Conservation (phyloP, 1,139 yeast species). For the Pichia sp. region DNA sequence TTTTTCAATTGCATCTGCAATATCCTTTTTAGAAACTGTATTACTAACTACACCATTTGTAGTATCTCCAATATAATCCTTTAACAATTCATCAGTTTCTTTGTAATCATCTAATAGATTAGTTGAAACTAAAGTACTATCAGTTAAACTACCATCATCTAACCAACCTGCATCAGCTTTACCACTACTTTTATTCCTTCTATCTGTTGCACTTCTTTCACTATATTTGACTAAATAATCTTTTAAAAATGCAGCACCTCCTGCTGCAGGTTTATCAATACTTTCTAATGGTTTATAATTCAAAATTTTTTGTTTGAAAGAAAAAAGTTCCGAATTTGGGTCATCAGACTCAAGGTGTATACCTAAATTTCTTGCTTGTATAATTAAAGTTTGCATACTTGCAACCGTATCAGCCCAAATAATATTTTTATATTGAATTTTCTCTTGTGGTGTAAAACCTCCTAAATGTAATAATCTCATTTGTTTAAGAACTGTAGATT, state of each 20-base stretch:
- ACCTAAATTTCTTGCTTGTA: constrained; percentile 60
- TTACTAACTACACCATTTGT: background rate
- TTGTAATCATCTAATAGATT: constrained; percentile 12
- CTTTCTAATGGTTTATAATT: constrained; percentile 54
- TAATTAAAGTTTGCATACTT: constrained; percentile 74
- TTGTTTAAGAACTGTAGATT: constrained; percentile 92
- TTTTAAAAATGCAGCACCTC: constrained; percentile 56
- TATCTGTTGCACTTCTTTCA: constrained; percentile 44
- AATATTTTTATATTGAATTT: constrained; percentile 77
- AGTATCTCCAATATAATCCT: constrained; percentile 15
- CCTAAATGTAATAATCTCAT: constrained; percentile 79
- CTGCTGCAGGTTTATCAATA: constrained; percentile 63
- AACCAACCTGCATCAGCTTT: constrained; percentile 43
- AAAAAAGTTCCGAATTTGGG: constrained; percentile 38
- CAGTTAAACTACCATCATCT: constrained; percentile 15
- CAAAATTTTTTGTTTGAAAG: constrained; percentile 44
- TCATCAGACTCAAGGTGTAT: constrained; percentile 58
- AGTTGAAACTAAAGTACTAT: constrained; percentile 7
- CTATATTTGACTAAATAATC: constrained; percentile 62
- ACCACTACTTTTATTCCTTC: constrained; percentile 53
- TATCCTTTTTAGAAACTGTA: constrained; percentile 33
- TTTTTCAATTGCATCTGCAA: constrained; percentile 60
- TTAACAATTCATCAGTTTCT: constrained; percentile 20
- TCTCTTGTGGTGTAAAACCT: constrained; percentile 75
- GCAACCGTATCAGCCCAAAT: constrained; percentile 93